Evolutionary conservation across 139 green algal genomes (phyloP).

Genomic region (Zygnema cylindricum): DNA sequence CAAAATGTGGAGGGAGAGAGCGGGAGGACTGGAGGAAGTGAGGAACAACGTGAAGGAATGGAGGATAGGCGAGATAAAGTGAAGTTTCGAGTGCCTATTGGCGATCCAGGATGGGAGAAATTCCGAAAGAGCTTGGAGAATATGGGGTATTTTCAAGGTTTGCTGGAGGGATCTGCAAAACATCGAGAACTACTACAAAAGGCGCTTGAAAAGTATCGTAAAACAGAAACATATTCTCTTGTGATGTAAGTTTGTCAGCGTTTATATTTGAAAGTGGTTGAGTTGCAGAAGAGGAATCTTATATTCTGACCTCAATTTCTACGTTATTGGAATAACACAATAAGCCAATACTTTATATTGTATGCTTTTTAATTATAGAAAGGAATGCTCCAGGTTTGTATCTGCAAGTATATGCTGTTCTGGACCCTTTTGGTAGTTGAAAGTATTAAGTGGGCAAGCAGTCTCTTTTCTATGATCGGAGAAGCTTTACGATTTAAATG

Average conservation of each 20-base stretch:
- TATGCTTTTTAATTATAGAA: too few species aligned
- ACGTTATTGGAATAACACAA: too few species aligned
- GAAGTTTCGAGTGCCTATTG: neutral
- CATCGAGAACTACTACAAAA: neutral
- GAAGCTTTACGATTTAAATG: too few species aligned
- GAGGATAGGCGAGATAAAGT: neutral
- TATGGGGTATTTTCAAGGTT: conserved; percentile 38
- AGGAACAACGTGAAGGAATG: neutral
- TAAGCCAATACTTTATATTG: too few species aligned
- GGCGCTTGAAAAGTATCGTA: conserved; percentile 9
- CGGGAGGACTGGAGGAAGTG: neutral
- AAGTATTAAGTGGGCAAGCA: too few species aligned
- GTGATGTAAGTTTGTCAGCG: neutral
- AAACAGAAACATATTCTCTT: conserved; percentile 18
- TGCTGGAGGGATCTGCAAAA: conserved; percentile 38
- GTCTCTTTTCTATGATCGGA: too few species aligned
- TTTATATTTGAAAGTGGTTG: too few species aligned
- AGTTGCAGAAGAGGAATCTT: too few species aligned
- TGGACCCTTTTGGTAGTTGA: too few species aligned
- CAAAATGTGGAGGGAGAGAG: neutral
- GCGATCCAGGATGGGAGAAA: conserved; percentile 15
- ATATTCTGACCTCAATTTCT: too few species aligned
- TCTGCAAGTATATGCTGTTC: too few species aligned
- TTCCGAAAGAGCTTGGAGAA: conserved; percentile 29
- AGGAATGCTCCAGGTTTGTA: too few species aligned